Percentiles rank a stretch among this genome's conserved stretches.
Conservation (phyloP, 371 early-diverging fungal genomes). For the Nosema muscidifuracis region DNA sequence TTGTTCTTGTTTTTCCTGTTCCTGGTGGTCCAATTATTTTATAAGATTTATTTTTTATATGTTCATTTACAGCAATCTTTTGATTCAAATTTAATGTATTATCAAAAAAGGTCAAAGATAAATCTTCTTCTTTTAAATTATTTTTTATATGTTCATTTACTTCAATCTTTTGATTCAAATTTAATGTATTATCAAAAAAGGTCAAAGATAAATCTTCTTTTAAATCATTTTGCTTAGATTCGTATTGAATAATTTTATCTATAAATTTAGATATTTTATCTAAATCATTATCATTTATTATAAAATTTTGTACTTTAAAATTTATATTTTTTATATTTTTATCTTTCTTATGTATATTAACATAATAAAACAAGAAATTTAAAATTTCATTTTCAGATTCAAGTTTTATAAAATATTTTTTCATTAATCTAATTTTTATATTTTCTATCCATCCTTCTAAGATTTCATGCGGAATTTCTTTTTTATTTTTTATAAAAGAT, state of each 20-base stretch:
- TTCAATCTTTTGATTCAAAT: neutral
- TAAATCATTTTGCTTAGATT: no score
- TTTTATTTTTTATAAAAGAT: neutral
- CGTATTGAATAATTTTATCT: neutral
- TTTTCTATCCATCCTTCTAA: neutral
- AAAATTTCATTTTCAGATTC: neutral
- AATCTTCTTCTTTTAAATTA: neutral
- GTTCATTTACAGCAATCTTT: slow-evolving; percentile 30
- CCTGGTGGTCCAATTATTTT: slow-evolving; percentile 66
- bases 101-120: no score
- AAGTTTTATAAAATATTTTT: neutral
- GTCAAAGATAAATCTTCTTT: no score
- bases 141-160: neutral
- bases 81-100: slow-evolving; percentile 42
- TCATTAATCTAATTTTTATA: neutral
- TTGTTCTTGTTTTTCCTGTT: slow-evolving; percentile 83
- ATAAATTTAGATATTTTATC: neutral
- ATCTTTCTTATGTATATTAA: neutral
- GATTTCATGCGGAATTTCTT: neutral
- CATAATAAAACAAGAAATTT: neutral
- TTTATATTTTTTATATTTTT: neutral
- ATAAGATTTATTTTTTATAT: slow-evolving; percentile 11
- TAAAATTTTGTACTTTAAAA: no score
- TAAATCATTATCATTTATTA: neutral
- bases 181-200: no score